Base-by-base conservation (phyloP, 202 grass and related monocot species). In the Saccharum hybrid region DNA sequence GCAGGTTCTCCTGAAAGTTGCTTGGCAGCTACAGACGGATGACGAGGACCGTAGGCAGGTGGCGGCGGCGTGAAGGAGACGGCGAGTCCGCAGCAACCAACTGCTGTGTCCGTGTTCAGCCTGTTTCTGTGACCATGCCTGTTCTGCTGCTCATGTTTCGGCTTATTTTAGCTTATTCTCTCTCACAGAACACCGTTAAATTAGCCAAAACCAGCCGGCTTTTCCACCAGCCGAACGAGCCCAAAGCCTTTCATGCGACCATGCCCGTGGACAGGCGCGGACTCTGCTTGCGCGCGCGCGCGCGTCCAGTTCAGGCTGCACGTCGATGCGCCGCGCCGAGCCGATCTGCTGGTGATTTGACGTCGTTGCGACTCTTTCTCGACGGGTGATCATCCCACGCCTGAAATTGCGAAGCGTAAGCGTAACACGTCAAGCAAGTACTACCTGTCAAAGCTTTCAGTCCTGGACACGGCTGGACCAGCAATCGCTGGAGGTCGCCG, bases 21-120 rank as follows among this genome's bases (percentile, higher is more conserved):
- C 41, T 49, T 61, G 56, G 54, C 36, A 49, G 40, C 76, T 67
- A 52, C 16, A 21, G 63, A 9, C 12, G 62, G 31, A 79, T 4
- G 76, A 21, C 42, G 42, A 67, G 42, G 76, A 78, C 61, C 41
- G 42, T 10, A 49, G 42, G 42, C 42, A 14, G 6, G 23, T 6
- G 23, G 70, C 70, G 70, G 22, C 42, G 42, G 23, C 22, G 70
- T 49, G 23, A 51, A 15, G 42, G 70, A 72, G 60, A 65, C 40
- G 75, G 33, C 39, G 39, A 64, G 40, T 63, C 36, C 14, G 61
- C 15, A 0, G 41, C 75, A 43, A 6, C 34, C 54, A 34, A 10
- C 37, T 8, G 6, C 21, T 7, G 45, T 48, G 43, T 10, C 46
- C 46, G 5, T 49, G 46, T 31, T 51, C 16, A 28, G 69, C 41